Conservation (phyloP, 305 asterid genomes). For the Stenogyne calaminthoides region DNA sequence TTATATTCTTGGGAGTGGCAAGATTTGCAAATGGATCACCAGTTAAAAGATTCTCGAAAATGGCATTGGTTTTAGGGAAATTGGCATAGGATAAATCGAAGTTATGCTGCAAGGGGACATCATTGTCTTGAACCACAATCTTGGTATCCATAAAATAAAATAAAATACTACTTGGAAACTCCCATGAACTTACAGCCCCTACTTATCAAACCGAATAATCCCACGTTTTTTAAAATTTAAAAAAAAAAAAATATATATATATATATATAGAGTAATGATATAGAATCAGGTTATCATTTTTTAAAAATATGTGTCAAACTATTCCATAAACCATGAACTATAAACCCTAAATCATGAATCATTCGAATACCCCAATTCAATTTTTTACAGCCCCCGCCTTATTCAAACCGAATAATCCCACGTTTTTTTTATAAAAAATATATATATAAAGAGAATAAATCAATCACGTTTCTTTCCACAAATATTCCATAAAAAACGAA, state of each 20-base stretch:
- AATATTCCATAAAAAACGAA: conserved; percentile 34
- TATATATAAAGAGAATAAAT: conserved; percentile 2
- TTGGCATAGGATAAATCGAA: conserved; percentile 30
- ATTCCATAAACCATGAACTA: too few species aligned
- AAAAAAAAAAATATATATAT: not conserved
- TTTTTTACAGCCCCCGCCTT: too few species aligned
- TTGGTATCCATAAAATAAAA: conserved; percentile 29
- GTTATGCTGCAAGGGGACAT: conserved; percentile 36
- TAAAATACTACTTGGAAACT: conserved; percentile 15
- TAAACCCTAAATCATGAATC: too few species aligned
- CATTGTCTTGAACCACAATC: conserved; percentile 35
- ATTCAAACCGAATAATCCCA: too few species aligned
- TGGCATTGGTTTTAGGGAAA: conserved; percentile 30
- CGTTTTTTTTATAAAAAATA: too few species aligned
- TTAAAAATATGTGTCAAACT: too few species aligned
- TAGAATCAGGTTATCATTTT: too few species aligned
- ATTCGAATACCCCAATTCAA: too few species aligned
- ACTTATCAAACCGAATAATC: conserved; percentile 34
- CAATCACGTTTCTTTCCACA: conserved; percentile 49
- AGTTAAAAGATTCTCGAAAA: not conserved
- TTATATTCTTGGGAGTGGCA: not conserved
- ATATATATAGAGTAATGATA: not conserved
- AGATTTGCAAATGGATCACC: conserved; percentile 13
- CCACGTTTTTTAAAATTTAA: conserved; percentile 36
- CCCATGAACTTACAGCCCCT: conserved; percentile 44